Evolutionary conservation across 108 stramenopile species (phyloP), one percentile per base, ranked within the genome.

Genomic region (Nannochloropsis oceanica): DNA sequence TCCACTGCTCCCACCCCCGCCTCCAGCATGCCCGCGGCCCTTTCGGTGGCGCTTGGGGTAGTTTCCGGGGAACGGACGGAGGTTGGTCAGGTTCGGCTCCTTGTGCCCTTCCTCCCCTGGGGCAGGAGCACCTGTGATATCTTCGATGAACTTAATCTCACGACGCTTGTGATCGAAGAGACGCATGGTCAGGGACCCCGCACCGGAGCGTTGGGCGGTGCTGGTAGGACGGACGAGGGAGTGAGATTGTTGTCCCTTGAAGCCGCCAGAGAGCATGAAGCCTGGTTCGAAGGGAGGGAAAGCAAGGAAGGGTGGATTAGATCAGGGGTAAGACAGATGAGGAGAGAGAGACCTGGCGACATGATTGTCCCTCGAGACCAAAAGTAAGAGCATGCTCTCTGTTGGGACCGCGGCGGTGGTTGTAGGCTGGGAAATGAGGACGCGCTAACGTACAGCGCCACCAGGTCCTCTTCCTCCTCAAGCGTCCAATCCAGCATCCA

Each of bases 11-110:
- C 95, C 96, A 43, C 97, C 97, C 91, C 97, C 96, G 50, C 97
- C 97, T 26, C 96, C 97, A 82, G 96, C 85, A 88, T 97, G 97
- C 89, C 97, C 96, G 82, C 97, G 96, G 81, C 97, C 97, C 92
- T 97, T 97, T 83, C 98, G 92, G 59, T 73, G 59, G 18, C n/a
- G 18, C 59, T 73, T 73, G 59, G 59, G 59, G 59, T 73, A 73
- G 79, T 86, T 92, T 83, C 93, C 59, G 18, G 59, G 59, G 59
- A 73, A 73, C 18, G 59, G 59, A n/a, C 59, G 59, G n/a, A 73
- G 59, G n/a, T 73, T 73, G 18, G 59, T 73, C 59, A 73, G 22
- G 9, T n/a, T 73, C 18, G 59, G 59, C n/a, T 73, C 59, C 59
- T 73, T 73, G 59, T 73, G 59, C n/a, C 59, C 59, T n/a, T 73